phyloP scores from a whole-genome alignment of 352 stramenopile genomes.

The Phytophthora chlamydospora region DNA sequence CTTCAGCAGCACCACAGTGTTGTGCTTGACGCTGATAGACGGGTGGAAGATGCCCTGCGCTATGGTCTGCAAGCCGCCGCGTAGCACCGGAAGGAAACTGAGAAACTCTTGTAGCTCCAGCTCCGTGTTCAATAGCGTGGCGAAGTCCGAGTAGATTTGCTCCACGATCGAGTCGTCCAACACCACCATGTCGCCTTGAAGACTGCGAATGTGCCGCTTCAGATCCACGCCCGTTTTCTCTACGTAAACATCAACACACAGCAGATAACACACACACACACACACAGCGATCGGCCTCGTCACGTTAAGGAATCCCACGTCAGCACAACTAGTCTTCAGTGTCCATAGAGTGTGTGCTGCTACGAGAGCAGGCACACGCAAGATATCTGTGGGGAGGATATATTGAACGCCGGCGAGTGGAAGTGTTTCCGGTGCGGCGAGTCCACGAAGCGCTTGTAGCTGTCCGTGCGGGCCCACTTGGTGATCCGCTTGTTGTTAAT shows the following conservation, averaged over 20 bases:
- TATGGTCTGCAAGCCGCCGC: constrained; percentile 79
- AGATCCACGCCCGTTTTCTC: constrained; percentile 81
- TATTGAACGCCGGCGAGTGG: constrained; percentile 82
- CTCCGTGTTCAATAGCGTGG: constrained; percentile 70
- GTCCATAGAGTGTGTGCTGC: constrained; percentile 11
- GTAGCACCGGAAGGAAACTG: constrained; percentile 79
- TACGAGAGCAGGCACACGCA: constrained; percentile 54
- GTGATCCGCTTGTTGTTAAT: constrained; percentile 91
- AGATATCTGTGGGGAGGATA: constrained; percentile 64
- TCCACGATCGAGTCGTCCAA: constrained; percentile 83
- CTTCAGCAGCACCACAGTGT: constrained; percentile 87
- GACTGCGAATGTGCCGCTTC: constrained; percentile 78
- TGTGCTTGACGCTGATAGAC: constrained; percentile 90
- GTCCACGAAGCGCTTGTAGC: constrained; percentile 84
- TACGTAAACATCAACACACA: constrained; percentile 60
- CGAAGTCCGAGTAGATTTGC: constrained; percentile 85
- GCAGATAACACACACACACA: constrained; percentile 33
- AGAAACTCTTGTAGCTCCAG: constrained; percentile 86
- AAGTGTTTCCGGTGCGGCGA: constrained; percentile 50
- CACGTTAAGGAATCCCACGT: constrained; percentile 55
- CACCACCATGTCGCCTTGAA: constrained; percentile 78
- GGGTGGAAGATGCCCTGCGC: constrained; percentile 88
- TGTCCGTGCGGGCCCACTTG: constrained; percentile 86
- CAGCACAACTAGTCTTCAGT: constrained; percentile 23
- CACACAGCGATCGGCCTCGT: constrained; percentile 13